Evolutionary conservation across 2,329 filamentous ascomycete species (phyloP).

Genomic region (Cryphonectria parasitica): DNA sequence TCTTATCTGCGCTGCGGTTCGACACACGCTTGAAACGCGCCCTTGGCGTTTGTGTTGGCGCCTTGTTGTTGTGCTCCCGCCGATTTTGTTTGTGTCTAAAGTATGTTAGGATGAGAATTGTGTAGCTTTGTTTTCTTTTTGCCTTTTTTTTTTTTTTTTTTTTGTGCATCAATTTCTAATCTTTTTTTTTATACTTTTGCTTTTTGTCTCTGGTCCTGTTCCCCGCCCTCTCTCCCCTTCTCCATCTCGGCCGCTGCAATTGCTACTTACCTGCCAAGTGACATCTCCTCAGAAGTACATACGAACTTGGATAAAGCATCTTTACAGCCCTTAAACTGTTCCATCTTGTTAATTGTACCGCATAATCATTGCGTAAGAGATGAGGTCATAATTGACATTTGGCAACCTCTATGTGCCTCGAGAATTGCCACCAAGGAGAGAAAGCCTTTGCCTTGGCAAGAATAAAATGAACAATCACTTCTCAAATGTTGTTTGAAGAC

Average conservation of each 20-base stretch:
- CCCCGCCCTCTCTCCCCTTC: too few relatives aligned
- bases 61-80: neutral
- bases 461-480: neutral
- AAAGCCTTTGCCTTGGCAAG: neutral
- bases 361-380: neutral
- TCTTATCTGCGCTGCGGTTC: neutral
- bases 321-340: neutral
- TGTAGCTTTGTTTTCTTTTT: neutral
- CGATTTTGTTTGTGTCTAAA: neutral
- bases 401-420: neutral
- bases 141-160: neutral
- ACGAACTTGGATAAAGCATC: neutral
- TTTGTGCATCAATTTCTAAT: neutral
- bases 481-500: neutral
- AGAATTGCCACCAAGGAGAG: neutral
- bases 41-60: neutral
- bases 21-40: conserved; percentile 1
- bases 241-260: too few relatives aligned
- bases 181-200: too few relatives aligned
- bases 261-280: too few relatives aligned
- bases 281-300: neutral
- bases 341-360: too few relatives aligned
- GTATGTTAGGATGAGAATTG: neutral
- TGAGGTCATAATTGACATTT: neutral
- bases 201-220: too few relatives aligned